phyloP scores from a whole-genome alignment of 495 filamentous ascomycete genomes.

The Venustampulla echinocandica region DNA sequence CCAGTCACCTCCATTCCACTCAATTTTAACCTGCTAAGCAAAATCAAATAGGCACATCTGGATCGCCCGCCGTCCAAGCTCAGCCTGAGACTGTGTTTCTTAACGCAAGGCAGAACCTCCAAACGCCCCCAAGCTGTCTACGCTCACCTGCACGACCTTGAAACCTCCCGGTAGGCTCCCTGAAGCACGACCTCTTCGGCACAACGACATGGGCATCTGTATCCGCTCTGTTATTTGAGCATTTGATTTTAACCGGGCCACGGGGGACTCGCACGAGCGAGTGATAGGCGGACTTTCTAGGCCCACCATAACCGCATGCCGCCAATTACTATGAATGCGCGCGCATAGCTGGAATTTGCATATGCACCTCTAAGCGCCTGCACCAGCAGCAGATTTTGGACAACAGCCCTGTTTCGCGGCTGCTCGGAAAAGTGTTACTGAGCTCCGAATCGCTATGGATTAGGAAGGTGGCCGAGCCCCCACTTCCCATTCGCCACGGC shows the following conservation, averaged over 20 bases:
- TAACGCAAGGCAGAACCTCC: not conserved
- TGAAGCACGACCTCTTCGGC: not conserved
- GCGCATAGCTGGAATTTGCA: not conserved
- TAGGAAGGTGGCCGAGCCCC: not conserved
- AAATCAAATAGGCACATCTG: conserved; percentile 21
- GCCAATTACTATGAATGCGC: not conserved
- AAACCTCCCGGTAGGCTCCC: not conserved
- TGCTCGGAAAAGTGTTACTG: not conserved
- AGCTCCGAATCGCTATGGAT: not conserved
- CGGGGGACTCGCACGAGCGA: too few species aligned
- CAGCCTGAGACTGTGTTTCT: conserved; percentile 1
- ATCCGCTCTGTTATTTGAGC: too few species aligned
- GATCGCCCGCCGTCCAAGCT: conserved; percentile 19
- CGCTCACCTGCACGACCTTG: conserved; percentile 6
- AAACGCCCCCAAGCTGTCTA: conserved; percentile 5
- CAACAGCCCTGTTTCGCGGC: not conserved
- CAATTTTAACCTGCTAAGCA: conserved; percentile 1
- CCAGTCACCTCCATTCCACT: not conserved
- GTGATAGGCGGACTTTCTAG: too few species aligned
- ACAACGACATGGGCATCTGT: too few species aligned
- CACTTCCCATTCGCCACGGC: not conserved
- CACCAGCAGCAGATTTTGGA: not conserved
- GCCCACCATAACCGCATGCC: too few species aligned
- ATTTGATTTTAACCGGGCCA: too few species aligned
- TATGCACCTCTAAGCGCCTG: conserved; percentile 15